Percentiles rank a stretch among this genome's conserved stretches.
These are phyloP conservation scores for Suhomyces choctaworum DNA, from an alignment of 1,139 yeast genomes.

Conservation along the genomic window DNA sequence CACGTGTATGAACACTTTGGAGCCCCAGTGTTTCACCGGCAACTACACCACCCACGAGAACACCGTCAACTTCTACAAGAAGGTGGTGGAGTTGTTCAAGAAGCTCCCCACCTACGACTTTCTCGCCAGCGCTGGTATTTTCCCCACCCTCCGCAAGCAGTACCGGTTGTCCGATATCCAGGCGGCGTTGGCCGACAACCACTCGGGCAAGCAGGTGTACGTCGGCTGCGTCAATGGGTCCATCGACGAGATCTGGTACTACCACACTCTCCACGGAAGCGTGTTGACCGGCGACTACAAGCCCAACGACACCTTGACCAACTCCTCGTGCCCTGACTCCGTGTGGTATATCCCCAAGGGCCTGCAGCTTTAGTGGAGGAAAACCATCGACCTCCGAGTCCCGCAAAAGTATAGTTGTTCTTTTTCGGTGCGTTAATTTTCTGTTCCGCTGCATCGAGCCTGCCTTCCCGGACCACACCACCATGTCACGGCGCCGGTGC, in stretches of 20 bases:
- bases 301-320: conserved; percentile 29
- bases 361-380: conserved; percentile 2
- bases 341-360: conserved; percentile 37
- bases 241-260: conserved; percentile 42
- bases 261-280: conserved; percentile 36
- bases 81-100: conserved; percentile 37
- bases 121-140: conserved; percentile 35
- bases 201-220: conserved; percentile 33
- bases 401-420: too few relatives aligned
- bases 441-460: too few relatives aligned
- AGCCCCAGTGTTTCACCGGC: conserved; percentile 38
- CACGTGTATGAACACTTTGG: conserved; percentile 45
- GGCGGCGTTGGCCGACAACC: conserved; percentile 31
- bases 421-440: too few relatives aligned
- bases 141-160: conserved; percentile 31
- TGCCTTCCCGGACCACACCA: too few relatives aligned
- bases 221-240: conserved; percentile 38
- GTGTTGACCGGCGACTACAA: conserved; percentile 38
- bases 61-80: conserved; percentile 35
- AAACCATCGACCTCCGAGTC: too few relatives aligned
- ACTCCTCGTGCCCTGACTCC: conserved; percentile 27
- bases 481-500: too few relatives aligned
- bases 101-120: conserved; percentile 37
- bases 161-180: conserved; percentile 34
- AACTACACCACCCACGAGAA: conserved; percentile 33